phyloP scores from a whole-genome alignment of 768 basidiomycete genomes.

The Jaapia argillacea region DNA sequence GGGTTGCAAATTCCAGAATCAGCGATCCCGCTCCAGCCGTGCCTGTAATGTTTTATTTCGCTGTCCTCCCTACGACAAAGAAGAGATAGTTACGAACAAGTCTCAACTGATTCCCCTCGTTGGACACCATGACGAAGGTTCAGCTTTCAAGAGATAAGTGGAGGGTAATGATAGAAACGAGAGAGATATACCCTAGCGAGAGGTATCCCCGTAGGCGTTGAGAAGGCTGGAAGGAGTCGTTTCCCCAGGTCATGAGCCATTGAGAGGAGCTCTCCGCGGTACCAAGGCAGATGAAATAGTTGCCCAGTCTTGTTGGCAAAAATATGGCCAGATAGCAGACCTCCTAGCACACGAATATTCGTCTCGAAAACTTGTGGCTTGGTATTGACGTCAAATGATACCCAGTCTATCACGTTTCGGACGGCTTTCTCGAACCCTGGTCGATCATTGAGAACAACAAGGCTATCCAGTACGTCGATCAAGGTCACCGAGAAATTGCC shows the following conservation, averaged over 20 bases:
- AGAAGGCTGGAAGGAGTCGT: slow-evolving; percentile 83
- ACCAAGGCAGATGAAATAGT: slow-evolving; percentile 76
- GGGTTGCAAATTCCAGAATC: slow-evolving; percentile 87
- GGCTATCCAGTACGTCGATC: slow-evolving; percentile 75
- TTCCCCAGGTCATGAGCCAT: slow-evolving; percentile 84
- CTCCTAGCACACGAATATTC: slow-evolving; percentile 89
- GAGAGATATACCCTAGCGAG: slow-evolving; percentile 70
- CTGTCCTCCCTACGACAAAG: too few species aligned
- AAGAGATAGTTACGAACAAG: slow-evolving; percentile 61
- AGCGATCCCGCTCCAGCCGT: slow-evolving; percentile 50
- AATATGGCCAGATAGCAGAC: slow-evolving; percentile 77
- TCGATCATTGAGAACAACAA: slow-evolving; percentile 80
- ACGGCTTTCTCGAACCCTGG: slow-evolving; percentile 80
- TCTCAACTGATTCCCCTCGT: slow-evolving; percentile 70
- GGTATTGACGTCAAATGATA: slow-evolving; percentile 88
- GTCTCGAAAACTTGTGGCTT: slow-evolving; percentile 98
- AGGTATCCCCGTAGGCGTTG: slow-evolving; percentile 86
- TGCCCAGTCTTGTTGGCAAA: slow-evolving; percentile 60
- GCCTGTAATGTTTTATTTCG: slow-evolving; percentile 1
- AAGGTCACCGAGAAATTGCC: slow-evolving; percentile 88
- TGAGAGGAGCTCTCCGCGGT: slow-evolving; percentile 65
- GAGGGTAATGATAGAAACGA: not conserved
- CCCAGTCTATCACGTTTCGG: slow-evolving; percentile 67
- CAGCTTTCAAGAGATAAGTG: slow-evolving; percentile 33
- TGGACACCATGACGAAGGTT: slow-evolving; percentile 76